phyloP scores from a whole-genome alignment of 2,329 filamentous ascomycete genomes.

The Gremmenia infestans region DNA sequence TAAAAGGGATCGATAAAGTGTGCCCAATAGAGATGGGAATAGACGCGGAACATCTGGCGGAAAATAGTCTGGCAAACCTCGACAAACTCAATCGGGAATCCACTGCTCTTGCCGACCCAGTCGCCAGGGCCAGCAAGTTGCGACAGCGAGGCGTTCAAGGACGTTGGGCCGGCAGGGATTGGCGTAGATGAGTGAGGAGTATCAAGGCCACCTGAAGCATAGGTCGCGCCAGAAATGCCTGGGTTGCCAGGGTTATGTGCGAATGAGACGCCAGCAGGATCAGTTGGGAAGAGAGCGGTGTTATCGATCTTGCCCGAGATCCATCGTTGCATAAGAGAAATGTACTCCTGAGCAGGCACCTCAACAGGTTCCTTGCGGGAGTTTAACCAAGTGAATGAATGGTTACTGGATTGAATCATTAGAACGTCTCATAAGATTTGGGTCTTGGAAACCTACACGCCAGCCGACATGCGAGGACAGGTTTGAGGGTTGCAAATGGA shows the following conservation, averaged over 20 bases:
- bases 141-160: constrained; percentile 50
- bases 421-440: not conserved
- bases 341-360: constrained; percentile 88
- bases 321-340: constrained; percentile 94
- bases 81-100: constrained; percentile 86
- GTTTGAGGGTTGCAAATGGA: constrained; percentile 78
- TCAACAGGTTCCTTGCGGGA: constrained; percentile 82
- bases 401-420: constrained; percentile 51
- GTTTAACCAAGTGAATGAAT: constrained; percentile 96
- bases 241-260: constrained; percentile 58
- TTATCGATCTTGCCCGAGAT: constrained; percentile 95
- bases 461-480: constrained; percentile 92
- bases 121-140: constrained; percentile 57
- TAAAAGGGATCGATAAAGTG: constrained; percentile 85
- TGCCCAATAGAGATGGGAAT: constrained; percentile 95
- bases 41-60: constrained; percentile 98
- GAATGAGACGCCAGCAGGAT: constrained; percentile 65
- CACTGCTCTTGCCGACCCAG: constrained; percentile 88
- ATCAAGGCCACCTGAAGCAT: constrained; percentile 47
- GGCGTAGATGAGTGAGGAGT: constrained; percentile 36
- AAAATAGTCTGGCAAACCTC: constrained; percentile 91
- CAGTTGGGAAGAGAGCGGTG: constrained; percentile 82
- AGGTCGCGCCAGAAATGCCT: constrained; percentile 50
- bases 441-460: constrained; percentile 59
- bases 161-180: constrained; percentile 34